Conservation (phyloP, 2,329 filamentous ascomycete species). For the Neopestalotiopsis sp. region DNA sequence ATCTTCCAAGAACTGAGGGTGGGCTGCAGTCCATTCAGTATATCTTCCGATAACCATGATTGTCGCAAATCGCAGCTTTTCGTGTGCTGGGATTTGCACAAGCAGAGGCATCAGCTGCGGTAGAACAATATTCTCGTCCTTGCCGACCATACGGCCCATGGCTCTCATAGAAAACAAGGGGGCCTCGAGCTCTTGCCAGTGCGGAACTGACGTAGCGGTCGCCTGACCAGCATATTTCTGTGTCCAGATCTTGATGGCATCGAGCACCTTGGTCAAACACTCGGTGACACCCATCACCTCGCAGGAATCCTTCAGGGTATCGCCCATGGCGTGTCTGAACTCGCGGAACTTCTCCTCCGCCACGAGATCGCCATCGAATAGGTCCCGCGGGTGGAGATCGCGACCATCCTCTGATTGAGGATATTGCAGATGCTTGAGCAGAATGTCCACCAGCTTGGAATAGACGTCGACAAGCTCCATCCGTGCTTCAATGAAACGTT, state of each 20-base stretch:
- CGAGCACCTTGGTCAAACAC: constrained; percentile 87
- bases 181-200: constrained; percentile 96
- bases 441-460: constrained; percentile 87
- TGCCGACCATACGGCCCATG: constrained; percentile 94
- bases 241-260: constrained; percentile 88
- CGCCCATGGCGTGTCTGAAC: constrained; percentile 96
- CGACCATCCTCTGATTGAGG: constrained; percentile 76
- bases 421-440: constrained; percentile 89
- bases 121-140: constrained; percentile 84
- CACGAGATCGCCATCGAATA: constrained; percentile 95
- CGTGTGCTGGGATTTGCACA: constrained; percentile 91
- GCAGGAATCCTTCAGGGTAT: constrained; percentile 95
- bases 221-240: constrained; percentile 79
- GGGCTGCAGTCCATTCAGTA: constrained; percentile 95
- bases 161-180: constrained; percentile 94
- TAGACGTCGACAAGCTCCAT: constrained; percentile 81
- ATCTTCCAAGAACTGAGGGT: constrained; percentile 88
- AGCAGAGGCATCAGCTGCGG: constrained; percentile 76
- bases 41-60: constrained; percentile 98
- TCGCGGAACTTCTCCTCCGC: constrained; percentile 96
- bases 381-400: constrained; percentile 65
- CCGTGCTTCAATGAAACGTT: constrained; percentile 85
- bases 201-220: constrained; percentile 76
- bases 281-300: constrained; percentile 94
- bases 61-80: constrained; percentile 97